A percentile compares a stretch with the other conserved stretches of the same genome.
These are phyloP conservation scores for Pseudopyrenochaeta lycopersici DNA, from an alignment of 2,329 filamentous ascomycete species.

Conservation along the genomic window DNA sequence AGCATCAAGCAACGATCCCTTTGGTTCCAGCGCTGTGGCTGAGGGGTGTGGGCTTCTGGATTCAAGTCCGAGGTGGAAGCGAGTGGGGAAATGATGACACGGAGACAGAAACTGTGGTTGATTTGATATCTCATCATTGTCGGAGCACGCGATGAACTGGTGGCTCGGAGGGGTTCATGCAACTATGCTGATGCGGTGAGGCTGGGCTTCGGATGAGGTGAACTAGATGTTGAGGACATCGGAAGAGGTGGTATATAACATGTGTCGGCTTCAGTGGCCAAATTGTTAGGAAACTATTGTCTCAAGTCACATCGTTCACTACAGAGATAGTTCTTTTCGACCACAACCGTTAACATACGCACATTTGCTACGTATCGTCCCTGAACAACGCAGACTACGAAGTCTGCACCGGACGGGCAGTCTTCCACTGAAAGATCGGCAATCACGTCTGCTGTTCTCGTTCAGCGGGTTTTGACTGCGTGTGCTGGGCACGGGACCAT, in stretches of 20 bases:
- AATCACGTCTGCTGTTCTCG: background rate
- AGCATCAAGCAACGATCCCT: background rate
- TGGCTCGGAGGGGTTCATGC: background rate
- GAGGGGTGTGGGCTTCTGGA: background rate
- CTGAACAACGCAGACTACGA: conserved; percentile 1
- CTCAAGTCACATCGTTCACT: background rate
- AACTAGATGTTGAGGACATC: background rate
- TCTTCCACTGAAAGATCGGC: background rate
- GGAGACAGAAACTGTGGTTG: background rate
- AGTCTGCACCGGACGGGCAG: conserved; percentile 2
- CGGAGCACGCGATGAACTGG: conserved; percentile 2
- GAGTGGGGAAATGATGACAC: conserved; percentile 2
- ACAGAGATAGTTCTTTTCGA: background rate
- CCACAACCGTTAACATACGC: background rate
- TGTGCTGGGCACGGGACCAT: conserved; percentile 11
- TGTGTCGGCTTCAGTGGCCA: conserved; percentile 3
- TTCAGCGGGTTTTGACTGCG: background rate
- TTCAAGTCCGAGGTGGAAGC: background rate
- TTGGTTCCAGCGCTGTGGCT: background rate
- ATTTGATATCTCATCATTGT: background rate
- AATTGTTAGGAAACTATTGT: background rate
- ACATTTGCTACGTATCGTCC: background rate
- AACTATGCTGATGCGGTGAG: conserved; percentile 5
- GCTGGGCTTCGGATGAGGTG: conserved; percentile 2
- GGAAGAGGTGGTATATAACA: conserved; percentile 8